These are phyloP conservation scores for Starmera amethionina DNA, from an alignment of 805 yeast genomes.

Conservation along the genomic window DNA sequence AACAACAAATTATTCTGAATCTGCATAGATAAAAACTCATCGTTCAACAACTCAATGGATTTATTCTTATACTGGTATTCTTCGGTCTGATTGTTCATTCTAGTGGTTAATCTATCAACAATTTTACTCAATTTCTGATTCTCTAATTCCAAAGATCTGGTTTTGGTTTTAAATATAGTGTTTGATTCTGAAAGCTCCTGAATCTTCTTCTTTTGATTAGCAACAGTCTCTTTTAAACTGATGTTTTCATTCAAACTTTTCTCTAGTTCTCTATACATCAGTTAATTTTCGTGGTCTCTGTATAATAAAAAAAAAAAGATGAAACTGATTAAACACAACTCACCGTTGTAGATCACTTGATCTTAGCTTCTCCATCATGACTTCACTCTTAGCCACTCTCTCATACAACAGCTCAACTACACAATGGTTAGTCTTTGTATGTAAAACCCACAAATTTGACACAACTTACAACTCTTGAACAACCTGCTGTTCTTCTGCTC, in stretches of 20 bases:
- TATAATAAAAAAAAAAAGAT: neutral
- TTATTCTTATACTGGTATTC: constrained; percentile 36
- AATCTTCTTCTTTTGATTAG: constrained; percentile 6
- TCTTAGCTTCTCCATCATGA: neutral
- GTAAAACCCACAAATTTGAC: neutral
- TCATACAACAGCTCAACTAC: constrained; percentile 9
- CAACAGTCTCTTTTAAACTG: neutral
- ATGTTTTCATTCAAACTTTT: constrained; percentile 1
- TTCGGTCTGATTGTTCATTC: constrained; percentile 17
- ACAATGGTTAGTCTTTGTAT: neutral
- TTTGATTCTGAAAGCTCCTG: constrained; percentile 6
- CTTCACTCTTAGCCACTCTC: constrained; percentile 8
- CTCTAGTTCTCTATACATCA: constrained; percentile 3
- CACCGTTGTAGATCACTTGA: constrained; percentile 6
- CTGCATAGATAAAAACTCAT: constrained; percentile 52
- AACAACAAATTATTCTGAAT: constrained; percentile 40
- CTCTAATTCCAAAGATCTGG: constrained; percentile 15
- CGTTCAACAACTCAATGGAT: constrained; percentile 51
- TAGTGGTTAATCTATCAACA: constrained; percentile 17
- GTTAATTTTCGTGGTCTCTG: neutral
- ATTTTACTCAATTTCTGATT: constrained; percentile 18
- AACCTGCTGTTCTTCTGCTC: constrained; percentile 4
- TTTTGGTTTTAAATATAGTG: constrained; percentile 13
- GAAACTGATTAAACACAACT: neutral
- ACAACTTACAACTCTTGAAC: constrained; percentile 5